Evolutionary conservation across 2,329 filamentous ascomycete genomes (phyloP).

Genomic region (Sphaerulina populicola): DNA sequence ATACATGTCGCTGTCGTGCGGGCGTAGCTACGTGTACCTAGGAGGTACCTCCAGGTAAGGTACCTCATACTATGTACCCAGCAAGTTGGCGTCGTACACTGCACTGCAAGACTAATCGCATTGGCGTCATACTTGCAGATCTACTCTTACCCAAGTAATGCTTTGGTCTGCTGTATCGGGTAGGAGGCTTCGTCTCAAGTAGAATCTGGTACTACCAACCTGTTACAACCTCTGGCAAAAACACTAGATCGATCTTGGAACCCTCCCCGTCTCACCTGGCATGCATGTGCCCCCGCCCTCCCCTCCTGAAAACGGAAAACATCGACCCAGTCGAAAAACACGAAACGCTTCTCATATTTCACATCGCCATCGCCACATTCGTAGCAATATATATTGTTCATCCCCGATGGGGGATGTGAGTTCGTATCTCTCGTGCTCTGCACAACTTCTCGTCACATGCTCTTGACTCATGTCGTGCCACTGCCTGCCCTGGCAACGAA

Average conservation of each 20-base stretch:
- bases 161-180: constrained; percentile 2
- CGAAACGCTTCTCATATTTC: background rate
- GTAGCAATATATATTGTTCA: background rate
- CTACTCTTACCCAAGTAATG: background rate
- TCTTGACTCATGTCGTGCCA: constrained; percentile 7
- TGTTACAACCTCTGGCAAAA: background rate
- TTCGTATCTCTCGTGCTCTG: background rate
- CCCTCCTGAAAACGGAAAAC: background rate
- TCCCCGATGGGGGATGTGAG: background rate
- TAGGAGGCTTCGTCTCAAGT: background rate
- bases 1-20: background rate
- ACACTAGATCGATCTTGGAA: background rate
- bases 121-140: too few relatives aligned
- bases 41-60: too few relatives aligned
- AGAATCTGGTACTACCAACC: background rate
- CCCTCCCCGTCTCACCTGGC: background rate
- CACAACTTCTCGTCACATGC: background rate
- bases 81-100: too few relatives aligned
- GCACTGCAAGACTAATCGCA: background rate
- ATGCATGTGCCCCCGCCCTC: background rate
- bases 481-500: constrained; percentile 22
- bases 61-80: too few relatives aligned
- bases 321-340: background rate
- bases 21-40: background rate
- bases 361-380: background rate